These are phyloP conservation scores for Groenewaldozyma tartarivorans DNA, from an alignment of 805 yeast genomes.

Conservation along the genomic window DNA sequence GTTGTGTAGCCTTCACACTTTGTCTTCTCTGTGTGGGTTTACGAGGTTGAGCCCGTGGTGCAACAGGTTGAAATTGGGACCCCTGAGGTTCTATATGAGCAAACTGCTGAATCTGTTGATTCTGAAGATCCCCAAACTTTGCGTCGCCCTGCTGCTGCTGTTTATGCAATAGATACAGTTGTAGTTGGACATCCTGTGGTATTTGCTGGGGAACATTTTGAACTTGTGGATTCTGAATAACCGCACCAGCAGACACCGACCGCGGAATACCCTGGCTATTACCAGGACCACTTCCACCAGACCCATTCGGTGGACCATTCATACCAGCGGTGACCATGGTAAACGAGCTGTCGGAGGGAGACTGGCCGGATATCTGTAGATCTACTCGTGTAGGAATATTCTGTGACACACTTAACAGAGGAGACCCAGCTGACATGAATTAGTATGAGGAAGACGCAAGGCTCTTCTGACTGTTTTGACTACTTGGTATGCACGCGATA, in stretches of 20 bases:
- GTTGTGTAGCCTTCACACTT: not conserved
- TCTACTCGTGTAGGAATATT: too few species aligned
- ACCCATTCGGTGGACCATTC: constrained; percentile 2
- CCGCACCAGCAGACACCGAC: constrained; percentile 12
- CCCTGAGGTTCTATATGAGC: too few species aligned
- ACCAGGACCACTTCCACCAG: constrained; percentile 14
- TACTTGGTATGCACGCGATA: too few species aligned
- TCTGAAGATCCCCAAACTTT: too few species aligned
- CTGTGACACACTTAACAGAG: too few species aligned
- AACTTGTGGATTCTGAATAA: constrained; percentile 10
- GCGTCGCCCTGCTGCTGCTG: constrained; percentile 7
- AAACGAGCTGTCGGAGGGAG: too few species aligned
- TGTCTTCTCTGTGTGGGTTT: not conserved
- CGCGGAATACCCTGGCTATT: constrained; percentile 10
- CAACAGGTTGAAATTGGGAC: not conserved
- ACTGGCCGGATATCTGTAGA: not conserved
- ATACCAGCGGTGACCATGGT: not conserved
- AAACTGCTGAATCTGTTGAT: too few species aligned
- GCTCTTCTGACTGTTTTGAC: too few species aligned
- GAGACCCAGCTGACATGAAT: too few species aligned
- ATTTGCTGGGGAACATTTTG: constrained; percentile 13
- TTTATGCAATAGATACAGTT: constrained; percentile 10
- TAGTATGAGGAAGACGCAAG: too few species aligned
- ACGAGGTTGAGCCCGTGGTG: constrained; percentile 2
- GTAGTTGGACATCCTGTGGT: constrained; percentile 13